Conservation (phyloP, 306 rosid species). For the Hippophae rhamnoides region DNA sequence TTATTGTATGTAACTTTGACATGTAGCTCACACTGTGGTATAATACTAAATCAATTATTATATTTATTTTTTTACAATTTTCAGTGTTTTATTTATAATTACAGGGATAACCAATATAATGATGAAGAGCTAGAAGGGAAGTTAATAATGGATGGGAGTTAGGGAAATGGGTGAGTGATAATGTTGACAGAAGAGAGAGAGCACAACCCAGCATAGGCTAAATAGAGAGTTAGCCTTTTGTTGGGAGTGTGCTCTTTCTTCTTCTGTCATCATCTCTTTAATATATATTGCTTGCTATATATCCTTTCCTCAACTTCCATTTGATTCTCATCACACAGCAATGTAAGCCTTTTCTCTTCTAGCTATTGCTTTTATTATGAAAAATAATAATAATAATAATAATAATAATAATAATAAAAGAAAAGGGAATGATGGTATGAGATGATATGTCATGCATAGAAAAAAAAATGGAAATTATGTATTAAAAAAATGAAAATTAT, state of each 20-base stretch:
- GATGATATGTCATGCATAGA: too few species aligned
- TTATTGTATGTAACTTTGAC: too few species aligned
- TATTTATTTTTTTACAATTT: too few species aligned
- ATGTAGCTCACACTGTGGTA: too few species aligned
- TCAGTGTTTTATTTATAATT: neutral
- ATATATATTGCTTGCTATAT: neutral
- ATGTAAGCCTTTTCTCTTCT: too few species aligned
- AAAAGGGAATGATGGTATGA: too few species aligned
- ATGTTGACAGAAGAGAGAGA: conserved; percentile 99
- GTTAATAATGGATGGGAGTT: conserved; percentile 1
- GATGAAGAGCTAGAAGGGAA: conserved; percentile 1
- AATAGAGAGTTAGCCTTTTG: conserved; percentile 39
- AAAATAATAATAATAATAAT: too few species aligned
- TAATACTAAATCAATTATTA: too few species aligned
- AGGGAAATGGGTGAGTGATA: neutral
- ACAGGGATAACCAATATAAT: neutral
- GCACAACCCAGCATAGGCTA: conserved; percentile 59
- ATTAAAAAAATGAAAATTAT: too few species aligned
- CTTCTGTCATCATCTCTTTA: conserved; percentile 50
- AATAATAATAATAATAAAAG: too few species aligned
- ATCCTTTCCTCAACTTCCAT: neutral
- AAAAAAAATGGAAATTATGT: too few species aligned
- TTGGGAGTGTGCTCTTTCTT: conserved; percentile 77
- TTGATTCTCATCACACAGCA: neutral
- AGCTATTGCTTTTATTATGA: too few species aligned